Conservation (phyloP, 2,329 filamentous ascomycete species). For the Fusarium begoniae region DNA sequence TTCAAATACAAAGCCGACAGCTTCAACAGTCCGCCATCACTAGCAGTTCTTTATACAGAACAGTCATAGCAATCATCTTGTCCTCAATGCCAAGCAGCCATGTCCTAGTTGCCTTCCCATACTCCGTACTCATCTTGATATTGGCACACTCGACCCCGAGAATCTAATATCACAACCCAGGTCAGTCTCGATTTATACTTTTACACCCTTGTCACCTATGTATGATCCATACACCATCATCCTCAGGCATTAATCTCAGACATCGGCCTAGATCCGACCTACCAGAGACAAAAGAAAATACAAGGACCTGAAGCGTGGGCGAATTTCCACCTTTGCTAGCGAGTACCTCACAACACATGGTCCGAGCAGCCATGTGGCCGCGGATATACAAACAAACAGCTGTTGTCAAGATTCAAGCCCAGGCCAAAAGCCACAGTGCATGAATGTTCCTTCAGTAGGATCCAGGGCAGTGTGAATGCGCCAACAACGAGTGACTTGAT, state of each 20-base stretch:
- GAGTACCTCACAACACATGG: slow-evolving; percentile 4
- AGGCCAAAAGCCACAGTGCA: not conserved
- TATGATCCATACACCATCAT: not conserved
- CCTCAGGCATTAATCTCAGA: not conserved
- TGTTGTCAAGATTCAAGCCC: not conserved
- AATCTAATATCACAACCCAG: not conserved
- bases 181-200: not conserved
- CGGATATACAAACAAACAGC: not conserved
- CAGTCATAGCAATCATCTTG: not conserved
- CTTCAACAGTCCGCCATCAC: not conserved
- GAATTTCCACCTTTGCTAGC: not conserved
- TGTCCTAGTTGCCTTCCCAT: not conserved
- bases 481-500: not conserved
- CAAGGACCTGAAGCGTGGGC: not conserved
- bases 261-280: not conserved
- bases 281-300: not conserved
- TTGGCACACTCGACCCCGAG: not conserved
- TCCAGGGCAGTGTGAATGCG: not conserved
- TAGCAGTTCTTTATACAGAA: not conserved
- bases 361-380: slow-evolving; percentile 30
- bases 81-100: not conserved
- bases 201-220: not conserved
- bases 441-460: not conserved
- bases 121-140: not conserved
- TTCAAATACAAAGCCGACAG: not conserved